Evolutionary conservation across 139 green algal genomes (phyloP), one percentile per base, ranked within the genome.

Genomic region (Chlamydomonas sp.): DNA sequence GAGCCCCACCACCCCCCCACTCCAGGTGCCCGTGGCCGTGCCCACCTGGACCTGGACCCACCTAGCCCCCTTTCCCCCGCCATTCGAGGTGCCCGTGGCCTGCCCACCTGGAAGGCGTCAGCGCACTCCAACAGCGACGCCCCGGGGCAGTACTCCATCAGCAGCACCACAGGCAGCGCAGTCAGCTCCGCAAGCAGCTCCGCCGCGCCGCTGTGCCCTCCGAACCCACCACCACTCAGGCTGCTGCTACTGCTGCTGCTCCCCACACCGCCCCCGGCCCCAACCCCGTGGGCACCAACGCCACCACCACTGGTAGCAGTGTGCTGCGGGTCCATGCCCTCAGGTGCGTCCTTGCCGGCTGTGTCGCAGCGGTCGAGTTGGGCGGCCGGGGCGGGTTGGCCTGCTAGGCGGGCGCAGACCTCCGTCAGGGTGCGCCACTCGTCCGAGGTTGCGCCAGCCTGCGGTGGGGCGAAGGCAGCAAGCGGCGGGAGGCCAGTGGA

Each of bases 61-160:
- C 31, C 31, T 49, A 49, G 31, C 31, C 31, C 31, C 31, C 31
- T 49, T 49, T 49, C 31, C 31, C 31, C 31, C 31, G 31, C 31
- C 31, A 49, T 49, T 49, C 31, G 31, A 49, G 31, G 31, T 49
- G 71, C n/a, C 3, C 59, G 61, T 12, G 15, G 78, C 14, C 18
- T 63, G 15, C 79, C 16, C 77, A 93, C 89, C 67, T 83, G 1
- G 81, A 96, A 94, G 2, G 93, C 93, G 16, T 92, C 74, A 0
- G 64, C 58, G 72, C 73, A 83, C 64, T 91, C 77, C 60, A 95
- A 78, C 76, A 98, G 89, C 57, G 66, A 79, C 59, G 49, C 3
- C 0, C 95, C 95, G 0, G 92, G 91, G 0, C 96, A 83, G 77
- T 91, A 98, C 84, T 98, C 95, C 93, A 97, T 96, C 61, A 97